Base-by-base conservation (phyloP, 2,329 filamentous ascomycete genomes). In the Cercospora zeina region DNA sequence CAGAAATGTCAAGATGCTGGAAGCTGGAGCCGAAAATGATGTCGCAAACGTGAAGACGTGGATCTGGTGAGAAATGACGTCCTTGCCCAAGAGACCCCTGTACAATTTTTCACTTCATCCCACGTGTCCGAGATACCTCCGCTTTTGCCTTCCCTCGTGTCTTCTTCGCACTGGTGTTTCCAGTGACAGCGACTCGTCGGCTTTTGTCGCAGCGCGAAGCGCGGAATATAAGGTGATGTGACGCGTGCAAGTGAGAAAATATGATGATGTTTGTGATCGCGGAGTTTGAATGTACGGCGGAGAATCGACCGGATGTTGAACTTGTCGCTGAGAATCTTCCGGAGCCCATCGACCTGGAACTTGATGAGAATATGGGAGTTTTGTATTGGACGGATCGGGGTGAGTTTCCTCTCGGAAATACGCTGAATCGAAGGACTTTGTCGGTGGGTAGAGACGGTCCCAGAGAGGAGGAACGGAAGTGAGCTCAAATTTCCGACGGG, bases 331-430 rank as follows among this genome's bases (percentile, higher is more conserved):
- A 77, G 3, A 69, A 70, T 0, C 72, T 86, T 5, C 83, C 83
- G 0, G 84, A 86, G 68, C 81, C 82, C 0, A 83, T 87, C 62
- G 83, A 87, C 65, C 72, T 87, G 0, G 83, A 85, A 33, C 67
- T 86, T 1, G 82, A 86, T 14, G 76, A 78, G 11, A 72, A 75
- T 0, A 69, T 70, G 2, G 69, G 77, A 30, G 74, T 70, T 1
- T 73, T 87, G 27, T 87, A 84, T 70, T 87, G 85, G 85, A 86
- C 85, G 0, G 85, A 87, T 65, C 76, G 85, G 0, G 85, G 85
- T 3, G 85, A 87, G 65, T 71, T 81, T 1, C 84, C 84, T 0
- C 69, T 72, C 8, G 85, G 85, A 0, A 85, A 84, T 68, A 79
- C 79, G 10, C 64, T 87, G 61, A 84, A 85, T 68, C 71, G 76